Base-by-base conservation (phyloP, 1,139 yeast species). In the Suhomyces yuchorum region DNA sequence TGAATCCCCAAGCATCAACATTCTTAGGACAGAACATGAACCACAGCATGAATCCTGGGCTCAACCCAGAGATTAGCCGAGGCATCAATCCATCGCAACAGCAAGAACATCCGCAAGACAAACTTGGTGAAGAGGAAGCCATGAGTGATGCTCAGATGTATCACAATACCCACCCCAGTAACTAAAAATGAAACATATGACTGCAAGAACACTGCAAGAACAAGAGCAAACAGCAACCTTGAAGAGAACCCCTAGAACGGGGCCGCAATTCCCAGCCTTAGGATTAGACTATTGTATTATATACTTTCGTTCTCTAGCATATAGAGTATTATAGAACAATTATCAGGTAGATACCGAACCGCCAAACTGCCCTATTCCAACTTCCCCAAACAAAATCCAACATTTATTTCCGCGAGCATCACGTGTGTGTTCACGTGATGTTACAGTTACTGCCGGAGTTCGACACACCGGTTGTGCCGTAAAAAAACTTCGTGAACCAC, bases 401-500 rank as follows among this genome's bases (percentile, higher is more conserved):
- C n/a, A n/a, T n/a, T n/a, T n/a, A n/a, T n/a, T n/a, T n/a, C n/a
- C n/a, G n/a, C n/a, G n/a, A n/a, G 23, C 23, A 5, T 20, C 23
- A 20, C 23, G 7, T 20, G 23, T 5, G 7, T 7, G 7, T n/a
- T 26, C 30, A 26, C 30, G 14, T 26, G 30, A 11, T 7, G 14
- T 20, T 7, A 20, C 4, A 12, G 30, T 26, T 6, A n/a, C 14
- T 26, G 30, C 37, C 47, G 47, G 50, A 41, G 20, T 34, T 30
- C 46, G 36, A 18, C 39, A 18, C 42, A 39, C 49, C 51, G 45
- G 33, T 11, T n/a, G 15, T 19, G 28, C 36, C 30, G 34, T 11
- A 24, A 46, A 46, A 46, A 46, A 46, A 40, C 40, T 46, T 40
- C 33, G 60, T 84, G 55, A 82, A 76, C 69, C 84, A 68, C 41